A percentile compares a stretch with the other conserved stretches of the same genome.
These are phyloP conservation scores for Ophiostoma sp. DNA, from an alignment of 2,329 filamentous ascomycete genomes.

Conservation along the genomic window DNA sequence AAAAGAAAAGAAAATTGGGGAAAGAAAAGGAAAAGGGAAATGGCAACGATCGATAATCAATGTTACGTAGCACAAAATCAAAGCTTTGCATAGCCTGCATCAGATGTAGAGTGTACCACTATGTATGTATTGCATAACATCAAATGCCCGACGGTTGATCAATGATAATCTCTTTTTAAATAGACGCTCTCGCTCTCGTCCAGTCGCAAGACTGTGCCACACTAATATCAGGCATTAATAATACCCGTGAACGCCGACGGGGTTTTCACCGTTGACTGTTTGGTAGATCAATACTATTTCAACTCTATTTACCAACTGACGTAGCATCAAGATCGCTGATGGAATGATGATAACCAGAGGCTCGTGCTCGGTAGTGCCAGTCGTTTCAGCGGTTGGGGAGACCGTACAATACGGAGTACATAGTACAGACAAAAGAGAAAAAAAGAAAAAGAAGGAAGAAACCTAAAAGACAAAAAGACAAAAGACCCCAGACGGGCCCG, in stretches of 20 bases:
- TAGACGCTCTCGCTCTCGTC: too few species aligned
- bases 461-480: constrained; percentile 13
- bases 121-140: neutral
- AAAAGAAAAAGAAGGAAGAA: neutral
- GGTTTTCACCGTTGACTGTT: neutral
- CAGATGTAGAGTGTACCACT: neutral
- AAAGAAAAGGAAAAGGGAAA: neutral
- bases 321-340: constrained; percentile 10
- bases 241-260: neutral
- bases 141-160: neutral
- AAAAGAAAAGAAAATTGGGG: neutral
- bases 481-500: constrained; percentile 18
- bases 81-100: neutral
- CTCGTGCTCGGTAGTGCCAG: constrained; percentile 14
- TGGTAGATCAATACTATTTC: neutral
- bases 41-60: neutral
- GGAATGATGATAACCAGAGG: neutral
- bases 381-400: neutral
- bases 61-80: constrained; percentile 3
- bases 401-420: neutral
- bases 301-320: neutral
- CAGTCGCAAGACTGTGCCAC: neutral
- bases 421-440: neutral
- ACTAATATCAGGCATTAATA: neutral
- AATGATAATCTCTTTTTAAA: too few species aligned